Evolutionary conservation across 1,284 basidiomycete genomes (phyloP), one percentile per base, ranked within the genome.

Genomic region (Wallemia mellicola): DNA sequence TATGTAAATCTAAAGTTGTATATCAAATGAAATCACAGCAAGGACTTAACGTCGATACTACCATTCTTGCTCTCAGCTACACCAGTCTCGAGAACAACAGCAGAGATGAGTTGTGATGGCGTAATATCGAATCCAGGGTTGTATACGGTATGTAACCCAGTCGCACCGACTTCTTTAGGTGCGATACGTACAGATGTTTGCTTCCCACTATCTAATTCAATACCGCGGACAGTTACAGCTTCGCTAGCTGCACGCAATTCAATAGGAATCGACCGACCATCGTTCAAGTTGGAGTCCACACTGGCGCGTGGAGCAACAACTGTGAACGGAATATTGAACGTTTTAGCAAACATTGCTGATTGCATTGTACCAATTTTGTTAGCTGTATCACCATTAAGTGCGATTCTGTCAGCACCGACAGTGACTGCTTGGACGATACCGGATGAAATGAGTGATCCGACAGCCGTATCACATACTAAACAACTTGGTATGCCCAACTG

Each of bases 391-490:
- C 88, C 88, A 65, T 94, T 92, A 65, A 73, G 75, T 2, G 86
- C 84, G 64, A 94, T 81, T 60, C 87, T 76, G 69, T 87, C 83
- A 2, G 85, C 85, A 27, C 85, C 86, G 28, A 88, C 85, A 19
- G 74, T 82, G 58, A 92, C 80, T n/a, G 81, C 86, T 66, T 91
- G 83, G 58, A 92, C 83, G 48, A 78, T 72, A 67, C 84, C 74
- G 68, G 86, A 81, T 67, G 88, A 86, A 73, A 94, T 85, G 54
- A 91, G 72, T 0, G 86, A 88, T 17, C 88, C 87, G 27, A 92
- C 83, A 82, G 91, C 91, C 48, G 84, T 89, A 67, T 94, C 87
- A 67, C 85, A 89, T 59, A 92, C 80, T 87, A 92, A 91, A n/a
- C 81, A 80, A 15, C 81, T 82, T 0, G 85, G 83, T 17, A 88